These are phyloP conservation scores for Coniferiporia sulphurascens DNA, from an alignment of 1,284 basidiomycete genomes.

Conservation along the genomic window DNA sequence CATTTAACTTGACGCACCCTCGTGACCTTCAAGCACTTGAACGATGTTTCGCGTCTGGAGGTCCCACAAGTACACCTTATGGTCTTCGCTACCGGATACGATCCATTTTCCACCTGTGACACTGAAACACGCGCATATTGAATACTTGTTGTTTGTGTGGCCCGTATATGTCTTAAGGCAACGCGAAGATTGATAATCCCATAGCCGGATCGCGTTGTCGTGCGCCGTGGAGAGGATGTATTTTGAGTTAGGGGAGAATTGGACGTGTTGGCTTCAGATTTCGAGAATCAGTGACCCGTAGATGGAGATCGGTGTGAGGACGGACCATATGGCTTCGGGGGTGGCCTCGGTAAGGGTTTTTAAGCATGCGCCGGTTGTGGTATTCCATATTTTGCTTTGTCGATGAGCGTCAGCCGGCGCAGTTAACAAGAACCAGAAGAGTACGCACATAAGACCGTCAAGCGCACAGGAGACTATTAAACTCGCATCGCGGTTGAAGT, in stretches of 20 bases:
- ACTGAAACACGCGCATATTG: slow-evolving; percentile 74
- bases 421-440: neutral
- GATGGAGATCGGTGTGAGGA: slow-evolving; percentile 6
- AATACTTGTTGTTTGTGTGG: slow-evolving; percentile 76
- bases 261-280: slow-evolving; percentile 66
- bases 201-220: slow-evolving; percentile 86
- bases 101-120: slow-evolving; percentile 86
- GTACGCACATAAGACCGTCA: slow-evolving; percentile 85
- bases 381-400: slow-evolving; percentile 90
- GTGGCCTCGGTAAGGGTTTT: slow-evolving; percentile 89
- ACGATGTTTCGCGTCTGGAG: slow-evolving; percentile 81
- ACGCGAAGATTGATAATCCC: slow-evolving; percentile 91
- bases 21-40: slow-evolving; percentile 74
- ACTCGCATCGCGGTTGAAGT: slow-evolving; percentile 90
- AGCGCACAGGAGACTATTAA: slow-evolving; percentile 88
- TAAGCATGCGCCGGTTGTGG: slow-evolving; percentile 87
- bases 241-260: slow-evolving; percentile 92
- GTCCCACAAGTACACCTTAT: slow-evolving; percentile 89
- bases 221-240: slow-evolving; percentile 91
- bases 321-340: slow-evolving; percentile 81
- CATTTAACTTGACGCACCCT: slow-evolving; percentile 39
- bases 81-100: slow-evolving; percentile 87
- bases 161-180: slow-evolving; percentile 90
- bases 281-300: neutral
- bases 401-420: neutral